These are phyloP conservation scores for Aphanomyces stellatus DNA, from an alignment of 352 stramenopile genomes.

Conservation along the genomic window DNA sequence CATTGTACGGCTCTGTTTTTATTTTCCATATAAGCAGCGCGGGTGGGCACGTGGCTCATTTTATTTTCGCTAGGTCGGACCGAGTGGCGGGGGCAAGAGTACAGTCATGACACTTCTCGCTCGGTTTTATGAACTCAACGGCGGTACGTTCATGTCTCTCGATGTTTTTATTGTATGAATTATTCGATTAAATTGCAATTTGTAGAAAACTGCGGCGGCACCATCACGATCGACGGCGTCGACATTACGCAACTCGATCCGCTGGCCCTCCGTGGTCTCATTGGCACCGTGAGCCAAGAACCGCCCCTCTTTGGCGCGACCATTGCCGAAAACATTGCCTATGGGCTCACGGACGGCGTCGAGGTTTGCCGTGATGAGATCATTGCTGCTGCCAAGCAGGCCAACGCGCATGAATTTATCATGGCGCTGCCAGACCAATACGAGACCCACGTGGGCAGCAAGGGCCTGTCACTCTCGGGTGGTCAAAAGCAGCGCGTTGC, in stretches of 20 bases:
- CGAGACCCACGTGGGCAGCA: conserved; percentile 66
- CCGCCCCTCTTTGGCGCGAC: conserved; percentile 65
- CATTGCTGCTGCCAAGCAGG: conserved; percentile 47
- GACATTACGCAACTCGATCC: conserved; percentile 50
- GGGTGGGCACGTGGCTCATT: conserved; percentile 4
- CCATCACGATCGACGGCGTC: conserved; percentile 47
- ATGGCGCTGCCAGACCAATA: conserved; percentile 64
- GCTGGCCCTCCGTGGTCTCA: conserved; percentile 42
- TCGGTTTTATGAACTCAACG: conserved; percentile 84
- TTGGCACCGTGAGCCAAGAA: conserved; percentile 58
- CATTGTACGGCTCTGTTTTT: background rate
- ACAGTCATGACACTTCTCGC: conserved; percentile 80
- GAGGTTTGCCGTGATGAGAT: conserved; percentile 47
- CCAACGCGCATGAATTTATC: conserved; percentile 76
- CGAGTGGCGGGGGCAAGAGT: conserved; percentile 59
- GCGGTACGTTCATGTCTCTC: conserved; percentile 40
- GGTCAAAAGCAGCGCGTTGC: conserved; percentile 76
- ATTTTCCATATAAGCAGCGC: background rate
- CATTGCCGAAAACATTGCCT: conserved; percentile 70
- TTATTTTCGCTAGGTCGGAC: too few species aligned
- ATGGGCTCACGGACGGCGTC: conserved; percentile 37
- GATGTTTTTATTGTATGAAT: background rate
- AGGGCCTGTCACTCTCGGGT: conserved; percentile 57
- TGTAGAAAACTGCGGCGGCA: conserved; percentile 31
- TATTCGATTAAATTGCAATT: background rate